Base-by-base conservation (phyloP, 2,329 filamentous ascomycete species). In the Podosphaera xanthii region DNA sequence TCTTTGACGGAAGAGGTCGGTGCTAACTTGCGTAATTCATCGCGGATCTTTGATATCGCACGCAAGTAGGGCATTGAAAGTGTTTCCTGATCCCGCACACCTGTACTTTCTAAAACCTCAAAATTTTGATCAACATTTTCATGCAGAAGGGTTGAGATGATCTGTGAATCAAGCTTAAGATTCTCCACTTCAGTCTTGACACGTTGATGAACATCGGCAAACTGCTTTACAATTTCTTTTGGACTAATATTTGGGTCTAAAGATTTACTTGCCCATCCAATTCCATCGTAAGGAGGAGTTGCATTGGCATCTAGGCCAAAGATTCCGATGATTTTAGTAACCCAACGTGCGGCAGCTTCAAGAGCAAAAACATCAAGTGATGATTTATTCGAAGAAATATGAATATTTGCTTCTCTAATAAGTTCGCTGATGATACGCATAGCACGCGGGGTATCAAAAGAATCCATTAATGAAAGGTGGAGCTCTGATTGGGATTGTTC, bases 301-400 rank as follows among this genome's bases (percentile, higher is more conserved):
- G 77, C 77, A 62, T 77, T 76, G 2, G 79, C 75, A 67, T 90
- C 84, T 0, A 96, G 77, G 48, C 91, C 91, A 62, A 96, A 86
- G 62, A 91, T 87, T 61, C 85, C 84, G 14, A 92, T 82, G 61
- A 95, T 84, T 60, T 81, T 81, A 0, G 90, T 95, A 52, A 95
- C 76, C 83, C 86, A 96, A 58, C 79, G 77, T 5, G 85, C 88
- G 59, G 87, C 73, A 1, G 73, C 70, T 64, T 79, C 76, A 2
- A 81, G 68, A 12, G 73, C 73, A 8, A 67, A 64, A 14, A 79
- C 68, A 62, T 79, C 74, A 40, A 71, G 64, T 33, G 70, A 67
- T 4, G 72, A 70, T 61, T 75, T 75, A 63, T 75, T 72, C 12
- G 73, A 71, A 61, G 71, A 74, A 58, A 80, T 71, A 64, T 76